These are phyloP conservation scores for Exidia glandulosa DNA, from an alignment of 768 basidiomycete species.

Conservation along the genomic window DNA sequence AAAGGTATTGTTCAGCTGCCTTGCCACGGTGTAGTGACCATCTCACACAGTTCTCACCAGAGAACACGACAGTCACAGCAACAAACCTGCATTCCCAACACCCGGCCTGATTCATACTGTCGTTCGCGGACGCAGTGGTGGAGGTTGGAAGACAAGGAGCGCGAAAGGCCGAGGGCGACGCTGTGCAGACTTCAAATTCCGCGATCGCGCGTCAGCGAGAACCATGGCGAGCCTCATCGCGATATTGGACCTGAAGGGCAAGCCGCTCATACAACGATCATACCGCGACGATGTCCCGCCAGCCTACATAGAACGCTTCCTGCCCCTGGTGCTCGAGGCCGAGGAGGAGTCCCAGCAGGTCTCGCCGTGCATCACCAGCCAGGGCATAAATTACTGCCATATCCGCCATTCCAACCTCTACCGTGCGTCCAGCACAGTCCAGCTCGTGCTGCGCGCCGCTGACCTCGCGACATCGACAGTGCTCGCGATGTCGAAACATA, in stretches of 20 bases:
- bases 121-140: too few relatives aligned
- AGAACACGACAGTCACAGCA: too few relatives aligned
- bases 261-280: constrained; percentile 90
- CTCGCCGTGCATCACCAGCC: constrained; percentile 90
- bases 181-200: too few relatives aligned
- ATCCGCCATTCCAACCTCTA: constrained; percentile 97
- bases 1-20: too few relatives aligned
- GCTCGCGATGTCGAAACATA: constrained; percentile 89
- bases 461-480: constrained; percentile 36
- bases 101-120: too few relatives aligned
- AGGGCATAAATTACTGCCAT: constrained; percentile 97
- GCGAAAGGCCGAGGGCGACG: too few relatives aligned
- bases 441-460: not conserved
- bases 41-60: too few relatives aligned
- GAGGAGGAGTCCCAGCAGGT: constrained; percentile 97
- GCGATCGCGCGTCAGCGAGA: not conserved
- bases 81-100: too few relatives aligned
- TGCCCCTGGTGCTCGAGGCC: constrained; percentile 86
- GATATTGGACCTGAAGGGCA: constrained; percentile 97
- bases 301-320: constrained; percentile 84
- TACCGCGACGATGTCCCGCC: constrained; percentile 93
- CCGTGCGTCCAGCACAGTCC: constrained; percentile 37
- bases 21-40: too few relatives aligned
- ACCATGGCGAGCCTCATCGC: constrained; percentile 65
- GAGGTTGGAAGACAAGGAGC: too few relatives aligned